Base-by-base conservation (phyloP, 768 basidiomycete species). In the Podaxis sp. region DNA sequence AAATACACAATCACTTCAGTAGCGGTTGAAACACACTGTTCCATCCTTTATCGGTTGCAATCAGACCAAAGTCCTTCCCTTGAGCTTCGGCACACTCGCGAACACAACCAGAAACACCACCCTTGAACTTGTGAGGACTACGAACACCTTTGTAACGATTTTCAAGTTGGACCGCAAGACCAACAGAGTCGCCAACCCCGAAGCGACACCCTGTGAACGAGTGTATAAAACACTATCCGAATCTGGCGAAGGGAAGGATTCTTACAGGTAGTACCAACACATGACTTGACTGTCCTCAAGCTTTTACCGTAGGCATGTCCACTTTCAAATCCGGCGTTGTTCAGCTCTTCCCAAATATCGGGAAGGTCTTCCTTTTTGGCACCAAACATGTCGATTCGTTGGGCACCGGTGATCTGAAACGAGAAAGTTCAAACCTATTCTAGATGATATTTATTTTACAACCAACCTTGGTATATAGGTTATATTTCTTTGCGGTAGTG, bases 21-120 rank as follows among this genome's bases (percentile, higher is more conserved):
- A 44, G 16, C 16, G 38, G 13, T 2, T 4, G 10, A 16, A 13
- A 56, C 47, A 62, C 63, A 83, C 80, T 69, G 65, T 90, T 89
- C 87, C 88, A 90, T n/a, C 89, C 89, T 70, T 90, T 89, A 71
- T 84, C 85, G 0, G 87, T 89, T 1, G 88, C 89, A 59, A 90
- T 90, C 40, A 90, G 71, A 11, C 89, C 89, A 65, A 90, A 91
- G 69, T 90, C 88, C 67, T 84, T 63, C 16, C 55, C 75, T 65
- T 91, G 89, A 1, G 89, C 89, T 70, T 90, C 89, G 0, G 89
- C 89, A 62, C 89, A 91, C 68, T 90, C 89, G 16, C 89, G 79
- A 0, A 88, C 79, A 66, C 89, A 90, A 18, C 89, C 89, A 21
- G 82, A 84, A 3, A 91, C 87, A 10, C 89, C 89, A 25, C 88